Percentiles rank a stretch among this genome's conserved stretches.
Evolutionary conservation across 805 yeast genomes (phyloP).

Genomic region (Myxozyma monticola): DNA sequence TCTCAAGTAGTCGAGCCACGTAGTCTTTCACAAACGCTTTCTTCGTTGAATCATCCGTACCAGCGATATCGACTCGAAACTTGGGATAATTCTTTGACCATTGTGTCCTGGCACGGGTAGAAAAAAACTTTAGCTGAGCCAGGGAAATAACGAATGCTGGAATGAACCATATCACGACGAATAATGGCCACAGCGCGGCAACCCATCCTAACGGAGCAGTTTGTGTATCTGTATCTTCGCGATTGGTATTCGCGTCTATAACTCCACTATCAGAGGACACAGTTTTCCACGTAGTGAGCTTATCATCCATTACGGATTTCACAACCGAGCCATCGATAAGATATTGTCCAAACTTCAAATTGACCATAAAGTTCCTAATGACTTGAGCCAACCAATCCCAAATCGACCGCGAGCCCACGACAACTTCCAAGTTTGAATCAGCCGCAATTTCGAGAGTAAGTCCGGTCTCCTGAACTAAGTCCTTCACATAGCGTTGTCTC

Average conservation of each 20-base stretch:
- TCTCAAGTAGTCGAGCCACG: background rate
- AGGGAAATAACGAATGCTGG: background rate
- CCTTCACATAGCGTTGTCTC: no score
- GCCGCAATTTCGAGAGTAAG: no score
- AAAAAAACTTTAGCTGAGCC: background rate
- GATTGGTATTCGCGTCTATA: background rate
- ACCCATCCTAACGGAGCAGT: constrained; percentile 1
- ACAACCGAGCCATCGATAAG: constrained; percentile 1
- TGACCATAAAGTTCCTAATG: background rate
- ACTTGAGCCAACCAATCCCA: no score
- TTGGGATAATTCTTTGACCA: no score
- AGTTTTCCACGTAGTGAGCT: background rate
- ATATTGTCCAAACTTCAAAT: background rate
- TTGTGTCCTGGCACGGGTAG: no score
- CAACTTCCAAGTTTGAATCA: no score
- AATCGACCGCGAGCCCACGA: no score
- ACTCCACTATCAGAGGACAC: background rate
- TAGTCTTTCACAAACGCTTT: background rate
- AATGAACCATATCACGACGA: background rate
- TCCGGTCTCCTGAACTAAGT: no score
- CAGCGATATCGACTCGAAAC: no score
- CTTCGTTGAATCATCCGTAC: background rate
- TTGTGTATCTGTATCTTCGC: background rate
- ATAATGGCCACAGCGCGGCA: constrained; percentile 7
- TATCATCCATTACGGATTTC: background rate